A percentile compares a stretch with the other conserved stretches of the same genome.
These are phyloP conservation scores for Suhomyces canberraensis DNA, from an alignment of 805 yeast genomes.

Conservation along the genomic window DNA sequence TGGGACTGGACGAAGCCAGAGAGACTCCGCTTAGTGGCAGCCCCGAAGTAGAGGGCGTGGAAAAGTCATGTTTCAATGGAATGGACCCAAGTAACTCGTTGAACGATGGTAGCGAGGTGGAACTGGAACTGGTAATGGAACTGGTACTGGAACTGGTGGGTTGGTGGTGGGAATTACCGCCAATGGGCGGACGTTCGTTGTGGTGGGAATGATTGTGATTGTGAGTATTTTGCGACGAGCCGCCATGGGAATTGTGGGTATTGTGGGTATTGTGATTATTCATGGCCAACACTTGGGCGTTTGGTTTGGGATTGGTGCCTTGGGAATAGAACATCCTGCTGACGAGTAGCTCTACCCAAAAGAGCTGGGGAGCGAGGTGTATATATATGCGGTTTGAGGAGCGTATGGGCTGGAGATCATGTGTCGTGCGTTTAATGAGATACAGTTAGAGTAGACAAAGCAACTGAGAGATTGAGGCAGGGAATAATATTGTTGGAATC, in stretches of 20 bases:
- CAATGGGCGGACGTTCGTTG: no score
- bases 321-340: conserved; percentile 2
- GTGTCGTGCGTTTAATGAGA: conserved; percentile 1
- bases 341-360: no score
- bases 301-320: not conserved
- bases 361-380: not conserved
- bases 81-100: conserved; percentile 31
- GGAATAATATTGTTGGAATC: not conserved
- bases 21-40: not conserved
- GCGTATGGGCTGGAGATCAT: no score
- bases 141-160: no score
- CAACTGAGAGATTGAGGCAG: conserved; percentile 3
- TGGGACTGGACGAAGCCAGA: conserved; percentile 3
- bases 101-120: conserved; percentile 29
- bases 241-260: no score
- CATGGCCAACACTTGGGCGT: not conserved
- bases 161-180: no score
- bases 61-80: conserved; percentile 13
- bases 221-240: no score
- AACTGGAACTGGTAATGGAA: no score
- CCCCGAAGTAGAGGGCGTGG: not conserved
- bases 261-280: not conserved
- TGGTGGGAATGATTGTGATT: no score
- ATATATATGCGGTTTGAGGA: no score
- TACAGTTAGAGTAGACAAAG: conserved; percentile 1